Percentiles rank a stretch among this genome's conserved stretches.
phyloP scores from a whole-genome alignment of 495 filamentous ascomycete genomes.

The Aspergillus nanangensis region DNA sequence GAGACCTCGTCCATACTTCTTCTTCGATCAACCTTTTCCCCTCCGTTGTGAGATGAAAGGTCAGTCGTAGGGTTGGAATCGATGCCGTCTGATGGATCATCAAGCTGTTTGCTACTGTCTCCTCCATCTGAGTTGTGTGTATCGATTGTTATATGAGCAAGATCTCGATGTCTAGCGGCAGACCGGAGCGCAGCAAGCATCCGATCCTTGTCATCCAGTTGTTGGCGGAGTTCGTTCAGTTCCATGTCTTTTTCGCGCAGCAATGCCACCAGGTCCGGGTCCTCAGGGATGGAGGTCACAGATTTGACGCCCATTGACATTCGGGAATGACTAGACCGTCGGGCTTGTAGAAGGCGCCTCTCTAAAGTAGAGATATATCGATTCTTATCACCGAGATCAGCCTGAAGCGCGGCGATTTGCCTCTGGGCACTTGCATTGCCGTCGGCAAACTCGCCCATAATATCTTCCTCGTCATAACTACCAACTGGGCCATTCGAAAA shows the following conservation, averaged over 20 bases:
- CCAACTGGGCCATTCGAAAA: slow-evolving; percentile 28
- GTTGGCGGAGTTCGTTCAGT: slow-evolving; percentile 82
- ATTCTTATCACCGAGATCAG: slow-evolving; percentile 92
- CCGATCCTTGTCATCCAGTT: slow-evolving; percentile 91
- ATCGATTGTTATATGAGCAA: slow-evolving; percentile 60
- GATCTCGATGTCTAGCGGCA: slow-evolving; percentile 80
- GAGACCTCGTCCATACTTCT: slow-evolving; percentile 86
- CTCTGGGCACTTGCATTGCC: slow-evolving; percentile 75
- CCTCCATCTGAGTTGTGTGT: slow-evolving; percentile 28
- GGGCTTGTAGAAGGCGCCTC: slow-evolving; percentile 84
- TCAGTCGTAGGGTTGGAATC: background rate
- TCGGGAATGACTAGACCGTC: slow-evolving; percentile 83
- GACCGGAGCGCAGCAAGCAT: slow-evolving; percentile 89
- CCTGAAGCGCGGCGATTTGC: slow-evolving; percentile 83
- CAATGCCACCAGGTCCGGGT: slow-evolving; percentile 59
- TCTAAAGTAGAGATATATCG: slow-evolving; percentile 93
- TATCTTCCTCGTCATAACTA: slow-evolving; percentile 66
- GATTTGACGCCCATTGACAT: slow-evolving; percentile 66
- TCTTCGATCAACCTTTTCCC: slow-evolving; percentile 45
- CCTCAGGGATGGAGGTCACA: slow-evolving; percentile 58
- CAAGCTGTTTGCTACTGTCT: slow-evolving; percentile 26
- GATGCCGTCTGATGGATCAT: background rate
- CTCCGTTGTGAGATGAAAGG: slow-evolving; percentile 20
- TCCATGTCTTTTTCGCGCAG: slow-evolving; percentile 90
- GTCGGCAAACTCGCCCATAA: slow-evolving; percentile 75